Conservation (phyloP, 257 asterid genomes). For the Datura wrightii region DNA sequence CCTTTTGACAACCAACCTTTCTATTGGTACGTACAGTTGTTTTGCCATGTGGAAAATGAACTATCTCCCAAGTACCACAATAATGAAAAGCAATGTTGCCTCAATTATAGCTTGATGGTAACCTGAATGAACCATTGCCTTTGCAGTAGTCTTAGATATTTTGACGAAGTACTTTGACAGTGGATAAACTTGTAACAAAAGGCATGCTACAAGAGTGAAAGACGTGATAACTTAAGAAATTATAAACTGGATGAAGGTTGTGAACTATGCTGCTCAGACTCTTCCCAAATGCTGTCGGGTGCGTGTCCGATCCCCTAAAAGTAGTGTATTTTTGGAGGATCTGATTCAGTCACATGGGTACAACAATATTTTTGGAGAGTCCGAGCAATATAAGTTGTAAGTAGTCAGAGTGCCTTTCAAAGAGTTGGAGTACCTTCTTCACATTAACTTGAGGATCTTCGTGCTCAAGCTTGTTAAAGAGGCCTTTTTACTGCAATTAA, state of each 20-base stretch:
- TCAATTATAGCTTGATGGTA: background rate
- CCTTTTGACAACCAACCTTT: background rate
- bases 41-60: background rate
- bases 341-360: too few relatives aligned
- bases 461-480: background rate
- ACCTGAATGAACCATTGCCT: background rate
- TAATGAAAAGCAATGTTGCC: background rate
- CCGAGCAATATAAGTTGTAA: background rate
- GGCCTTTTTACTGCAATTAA: background rate
- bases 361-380: too few relatives aligned
- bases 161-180: background rate
- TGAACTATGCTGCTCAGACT: too few relatives aligned
- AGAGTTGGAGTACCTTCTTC: background rate
- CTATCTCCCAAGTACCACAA: background rate
- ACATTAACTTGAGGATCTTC: background rate
- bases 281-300: too few relatives aligned
- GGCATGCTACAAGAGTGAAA: background rate
- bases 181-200: slow-evolving; percentile 4
- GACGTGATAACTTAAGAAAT: background rate
- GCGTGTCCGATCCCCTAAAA: too few relatives aligned
- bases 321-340: too few relatives aligned
- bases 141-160: background rate
- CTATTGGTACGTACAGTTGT: background rate
- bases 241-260: background rate
- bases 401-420: background rate